Base-by-base conservation (phyloP, 2,329 filamentous ascomycete genomes). In the Fusarium chlamydosporum region DNA sequence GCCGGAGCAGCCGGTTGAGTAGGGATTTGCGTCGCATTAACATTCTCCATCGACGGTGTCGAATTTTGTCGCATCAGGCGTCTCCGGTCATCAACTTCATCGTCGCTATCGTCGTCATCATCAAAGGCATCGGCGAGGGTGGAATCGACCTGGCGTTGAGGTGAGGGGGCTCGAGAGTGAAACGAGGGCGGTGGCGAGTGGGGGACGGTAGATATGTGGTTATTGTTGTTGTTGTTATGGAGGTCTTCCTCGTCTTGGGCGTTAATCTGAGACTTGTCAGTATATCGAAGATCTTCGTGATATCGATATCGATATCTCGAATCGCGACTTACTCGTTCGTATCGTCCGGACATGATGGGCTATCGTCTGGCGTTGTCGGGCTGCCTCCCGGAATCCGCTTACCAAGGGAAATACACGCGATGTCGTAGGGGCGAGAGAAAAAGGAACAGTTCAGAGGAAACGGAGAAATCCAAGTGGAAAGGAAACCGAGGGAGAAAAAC, bases 101-200 rank as follows among this genome's bases (percentile, higher is more conserved):
- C 92, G 57, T 92, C 91, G 76, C 90, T 90, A 65, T 91, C 92
- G 66, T 90, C 91, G 71, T 91, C 92, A 75, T 91, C 89, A 77
- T 93, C 95, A 79, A 99, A 99, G 1, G 96, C 94, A 77, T 98
- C 95, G 72, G 92, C 93, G 15, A 99, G 86, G n/a, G 92, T 91
- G 65, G 91, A 86, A 74, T 97, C 90, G 64, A 93, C 91, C 10
- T 74, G 78, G 65, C 75, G 78, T 56, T 78, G 80, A 48, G 73
- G 79, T 83, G 84, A 81, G 81, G 93, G 93, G 33, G 91, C 85
- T 76, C 92, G 89, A 46, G 94, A 97, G 78, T 90, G 93, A 80
- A 97, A 98, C 2, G 95, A 97, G 3, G 95, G 95, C 37, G 89
- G 89, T 50, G 89, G 88, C 29, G 89, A 91, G 77, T 82, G 85